Percentiles rank a stretch among this genome's conserved stretches.
These are phyloP conservation scores for Calocybe gangraenosa DNA, from an alignment of 768 basidiomycete genomes.

Conservation along the genomic window DNA sequence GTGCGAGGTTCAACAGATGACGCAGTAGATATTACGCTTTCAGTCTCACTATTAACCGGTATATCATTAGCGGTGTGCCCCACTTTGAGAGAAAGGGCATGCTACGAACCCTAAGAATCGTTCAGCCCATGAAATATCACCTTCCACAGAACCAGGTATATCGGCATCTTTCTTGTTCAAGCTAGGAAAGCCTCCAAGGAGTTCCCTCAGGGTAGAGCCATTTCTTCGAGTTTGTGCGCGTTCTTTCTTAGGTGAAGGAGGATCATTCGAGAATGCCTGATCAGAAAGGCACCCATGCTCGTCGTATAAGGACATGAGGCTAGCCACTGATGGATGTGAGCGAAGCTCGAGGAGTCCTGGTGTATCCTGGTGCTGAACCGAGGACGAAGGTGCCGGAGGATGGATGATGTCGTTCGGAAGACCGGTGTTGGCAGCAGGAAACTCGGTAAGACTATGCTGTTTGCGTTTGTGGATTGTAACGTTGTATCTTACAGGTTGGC, in stretches of 20 bases:
- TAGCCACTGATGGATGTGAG: slow-evolving; percentile 76
- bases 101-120: slow-evolving; percentile 59
- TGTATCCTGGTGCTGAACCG: slow-evolving; percentile 39
- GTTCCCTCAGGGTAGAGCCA: slow-evolving; percentile 71
- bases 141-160: slow-evolving; percentile 42
- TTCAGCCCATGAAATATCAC: slow-evolving; percentile 86
- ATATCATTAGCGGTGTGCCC: background rate
- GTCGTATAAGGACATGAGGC: slow-evolving; percentile 70
- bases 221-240: slow-evolving; percentile 53
- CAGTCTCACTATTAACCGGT: slow-evolving; percentile 37
- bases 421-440: slow-evolving; percentile 55
- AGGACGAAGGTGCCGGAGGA: slow-evolving; percentile 19
- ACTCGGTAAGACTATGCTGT: slow-evolving; percentile 58
- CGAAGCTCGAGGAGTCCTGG: slow-evolving; percentile 56
- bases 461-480: slow-evolving; percentile 68
- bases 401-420: slow-evolving; percentile 23
- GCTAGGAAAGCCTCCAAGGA: slow-evolving; percentile 54
- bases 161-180: slow-evolving; percentile 19
- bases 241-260: slow-evolving; percentile 32
- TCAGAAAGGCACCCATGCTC: slow-evolving; percentile 61
- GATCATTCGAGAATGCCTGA: slow-evolving; percentile 63
- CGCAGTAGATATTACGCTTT: slow-evolving; percentile 35
- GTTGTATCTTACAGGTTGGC: slow-evolving; percentile 58
- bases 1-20: slow-evolving; percentile 51
- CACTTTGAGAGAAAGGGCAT: background rate